Percentiles rank a stretch among this genome's conserved stretches.
These are phyloP conservation scores for Cladophialophora bantiana DNA, from an alignment of 2,329 filamentous ascomycete species.

Conservation along the genomic window DNA sequence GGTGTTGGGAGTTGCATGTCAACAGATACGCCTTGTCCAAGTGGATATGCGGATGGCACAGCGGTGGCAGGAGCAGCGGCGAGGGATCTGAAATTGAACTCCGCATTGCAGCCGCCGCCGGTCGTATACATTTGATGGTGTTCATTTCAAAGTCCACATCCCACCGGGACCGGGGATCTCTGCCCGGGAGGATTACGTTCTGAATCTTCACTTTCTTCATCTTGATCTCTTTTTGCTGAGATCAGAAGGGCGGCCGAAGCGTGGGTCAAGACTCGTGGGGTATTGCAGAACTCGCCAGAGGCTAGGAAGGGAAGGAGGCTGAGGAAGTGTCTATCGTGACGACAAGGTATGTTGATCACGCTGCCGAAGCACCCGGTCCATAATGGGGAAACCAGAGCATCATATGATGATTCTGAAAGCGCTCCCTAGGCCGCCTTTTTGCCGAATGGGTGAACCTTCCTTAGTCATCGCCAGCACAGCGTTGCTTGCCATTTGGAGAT, in stretches of 20 bases:
- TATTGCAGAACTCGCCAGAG: background rate
- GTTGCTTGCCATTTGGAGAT: background rate
- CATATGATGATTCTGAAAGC: background rate
- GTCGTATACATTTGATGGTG: constrained; percentile 34
- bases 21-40: constrained; percentile 62
- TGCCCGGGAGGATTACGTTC: constrained; percentile 36
- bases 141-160: constrained; percentile 28
- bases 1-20: constrained; percentile 38
- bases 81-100: constrained; percentile 22
- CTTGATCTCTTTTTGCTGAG: background rate
- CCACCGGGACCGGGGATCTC: constrained; percentile 31
- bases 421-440: background rate
- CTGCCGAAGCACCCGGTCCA: constrained; percentile 4
- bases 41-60: constrained; percentile 77
- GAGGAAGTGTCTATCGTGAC: background rate
- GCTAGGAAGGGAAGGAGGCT: background rate
- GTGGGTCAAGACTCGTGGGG: background rate
- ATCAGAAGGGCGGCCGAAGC: background rate
- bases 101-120: constrained; percentile 15
- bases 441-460: background rate
- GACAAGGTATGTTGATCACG: background rate
- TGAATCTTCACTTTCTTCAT: constrained; percentile 31
- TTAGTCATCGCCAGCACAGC: background rate
- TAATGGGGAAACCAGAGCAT: background rate
- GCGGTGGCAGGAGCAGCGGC: constrained; percentile 56